Evolutionary conservation across 2,329 filamentous ascomycete species (phyloP), one percentile per base, ranked within the genome.

Genomic region (Talaromyces sp.): DNA sequence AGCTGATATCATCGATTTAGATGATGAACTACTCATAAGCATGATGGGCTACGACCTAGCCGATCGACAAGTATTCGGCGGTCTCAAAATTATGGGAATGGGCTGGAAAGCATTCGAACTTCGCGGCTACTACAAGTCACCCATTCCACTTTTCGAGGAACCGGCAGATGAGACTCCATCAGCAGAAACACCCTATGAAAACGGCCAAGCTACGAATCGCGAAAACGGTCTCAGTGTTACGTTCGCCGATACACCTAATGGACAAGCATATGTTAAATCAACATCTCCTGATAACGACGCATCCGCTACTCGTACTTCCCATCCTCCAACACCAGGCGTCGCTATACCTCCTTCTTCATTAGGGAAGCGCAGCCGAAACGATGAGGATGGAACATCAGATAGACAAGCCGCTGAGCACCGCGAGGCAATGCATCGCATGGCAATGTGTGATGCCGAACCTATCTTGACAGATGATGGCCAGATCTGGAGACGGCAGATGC

Each of bases 91-190:
- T 14, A 19, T 75, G 37, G 71, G 72, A 3, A 51, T 76, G 40
- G 74, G 73, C 41, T 71, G 69, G 61, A 75, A 74, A 43, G 69
- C 65, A 1, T 75, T 71, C 56, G 64, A 73, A 48, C 51, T 76
- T 2, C 67, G 66, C 2, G 69, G 69, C 22, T 70, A 69, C 37
- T 75, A 74, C 52, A 70, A 70, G 7, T 52, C 66, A 4, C 65
- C 72, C 0, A 32, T 57, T 2, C 51, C 53, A 5, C 24, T 41
- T 19, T 47, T 30, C 11, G 50, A 33, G 3, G 54, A 55, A 16
- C n/a, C n/a, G n/a, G 45, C 56, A 11, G 47, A 57, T 17, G 49
- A 2, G 60, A 20, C 63, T 60, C 17, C 45, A 45, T 1, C 47
- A 49, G 55, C 43, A 13, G 50, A n/a, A 40, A 35, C 46, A 14